Percentiles rank a stretch among this genome's conserved stretches.
Conservation (phyloP, 2,329 filamentous ascomycete species). For the Apiospora hydei region DNA sequence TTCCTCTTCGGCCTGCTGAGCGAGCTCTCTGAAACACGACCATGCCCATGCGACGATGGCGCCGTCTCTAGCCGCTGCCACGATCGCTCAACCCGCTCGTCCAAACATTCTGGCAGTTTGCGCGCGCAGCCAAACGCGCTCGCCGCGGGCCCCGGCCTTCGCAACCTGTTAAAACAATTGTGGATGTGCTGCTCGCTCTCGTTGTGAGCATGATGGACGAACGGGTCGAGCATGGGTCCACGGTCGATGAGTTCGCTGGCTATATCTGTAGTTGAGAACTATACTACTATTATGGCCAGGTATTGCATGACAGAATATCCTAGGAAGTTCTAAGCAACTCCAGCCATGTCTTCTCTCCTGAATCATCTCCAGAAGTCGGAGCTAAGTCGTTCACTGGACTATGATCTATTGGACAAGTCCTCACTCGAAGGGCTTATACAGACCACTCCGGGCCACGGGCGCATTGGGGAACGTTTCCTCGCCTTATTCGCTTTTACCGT, state of each 20-base stretch:
- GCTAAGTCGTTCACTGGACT: not conserved
- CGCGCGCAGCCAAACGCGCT: not conserved
- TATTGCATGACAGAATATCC: too few species aligned
- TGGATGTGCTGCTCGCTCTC: too few species aligned
- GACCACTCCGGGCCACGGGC: not conserved
- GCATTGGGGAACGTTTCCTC: not conserved
- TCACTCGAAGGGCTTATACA: not conserved
- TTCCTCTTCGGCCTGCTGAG: slow-evolving; percentile 6
- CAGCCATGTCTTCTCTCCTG: not conserved
- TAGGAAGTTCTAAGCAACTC: not conserved
- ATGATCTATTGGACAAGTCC: not conserved
- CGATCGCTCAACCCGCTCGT: not conserved
- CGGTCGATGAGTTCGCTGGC: not conserved
- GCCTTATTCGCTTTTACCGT: not conserved
- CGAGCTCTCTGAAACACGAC: not conserved
- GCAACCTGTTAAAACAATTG: not conserved
- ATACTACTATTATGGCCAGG: not conserved
- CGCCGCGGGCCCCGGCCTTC: not conserved
- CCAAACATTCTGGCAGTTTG: not conserved
- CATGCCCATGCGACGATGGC: slow-evolving; percentile 12
- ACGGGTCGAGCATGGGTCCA: not conserved
- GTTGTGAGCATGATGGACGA: not conserved
- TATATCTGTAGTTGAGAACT: not conserved
- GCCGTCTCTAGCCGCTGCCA: not conserved
- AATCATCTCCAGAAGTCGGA: not conserved